Base-by-base conservation (phyloP, 345 rosid species). In the Corchorus olitorius region DNA sequence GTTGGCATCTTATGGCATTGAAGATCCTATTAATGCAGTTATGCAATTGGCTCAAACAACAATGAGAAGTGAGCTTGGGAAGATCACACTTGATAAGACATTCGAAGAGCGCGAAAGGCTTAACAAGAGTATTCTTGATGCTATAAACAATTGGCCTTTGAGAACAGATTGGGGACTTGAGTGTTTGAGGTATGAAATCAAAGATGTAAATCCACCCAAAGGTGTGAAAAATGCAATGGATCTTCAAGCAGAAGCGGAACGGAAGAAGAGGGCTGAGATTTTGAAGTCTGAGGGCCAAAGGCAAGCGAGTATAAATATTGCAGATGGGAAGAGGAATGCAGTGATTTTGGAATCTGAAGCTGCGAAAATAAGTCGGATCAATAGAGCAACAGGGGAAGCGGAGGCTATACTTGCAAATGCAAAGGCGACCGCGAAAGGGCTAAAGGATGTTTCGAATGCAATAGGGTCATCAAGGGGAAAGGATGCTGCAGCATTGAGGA, bases 11-110 rank as follows among this genome's bases (percentile, higher is more conserved):
- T 56, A 73, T 56, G 66, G 76, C 41, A 2, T 73, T 39, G 76
- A 56, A 59, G 65, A 73, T 41, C 76, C 66, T 59, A 73, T 73
- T 37, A 43, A 27, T 73, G 53, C 67, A 56, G 53, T 73, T 19
- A 41, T 43, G 58, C 19, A 59, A 58, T n/a, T 59, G 13, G 19
- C 19, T 12, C 76, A 73, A 73, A 73, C 67, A 22, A 41, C 55
- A 16, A 59, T 59, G 41, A 4, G 53, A 11, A 72, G 53, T 37
- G 50, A 72, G 63, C 75, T 72, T 1, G 53, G 75, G 9, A 58
- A 72, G 49, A 72, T 72, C 52, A 56, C 37, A 3, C 54, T 73
- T 6, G 53, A 43, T 41, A 43, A 41, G 66, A 73, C 39, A 12
- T 73, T 58, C 0, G 65, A 56, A 45, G 75, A 37, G 41, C n/a